These are phyloP conservation scores for Eucalyptus regnans DNA, from an alignment of 345 rosid genomes.

Conservation along the genomic window DNA sequence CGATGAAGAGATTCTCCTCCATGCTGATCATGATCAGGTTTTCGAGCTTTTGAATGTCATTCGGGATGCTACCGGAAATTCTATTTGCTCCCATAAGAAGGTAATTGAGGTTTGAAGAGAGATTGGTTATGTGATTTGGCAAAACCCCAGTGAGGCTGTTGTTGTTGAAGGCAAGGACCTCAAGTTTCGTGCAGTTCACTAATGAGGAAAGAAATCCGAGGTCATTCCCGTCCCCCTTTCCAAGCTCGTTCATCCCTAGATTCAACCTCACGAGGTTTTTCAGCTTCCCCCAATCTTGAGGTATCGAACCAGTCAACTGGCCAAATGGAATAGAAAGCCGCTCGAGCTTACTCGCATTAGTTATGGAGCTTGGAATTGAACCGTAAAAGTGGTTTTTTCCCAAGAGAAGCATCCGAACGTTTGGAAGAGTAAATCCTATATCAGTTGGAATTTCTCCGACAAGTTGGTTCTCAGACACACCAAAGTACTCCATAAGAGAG, in stretches of 20 bases:
- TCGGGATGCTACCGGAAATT: slow-evolving; percentile 9
- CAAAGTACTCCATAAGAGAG: slow-evolving; percentile 1
- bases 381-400: slow-evolving; percentile 5
- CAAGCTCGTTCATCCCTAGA: slow-evolving; percentile 4
- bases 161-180: slow-evolving; percentile 2
- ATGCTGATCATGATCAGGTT: background rate
- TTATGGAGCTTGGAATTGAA: slow-evolving; percentile 8
- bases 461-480: background rate
- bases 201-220: slow-evolving; percentile 7
- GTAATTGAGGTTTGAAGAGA: background rate
- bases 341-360: slow-evolving; percentile 3
- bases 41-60: background rate
- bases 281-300: slow-evolving; percentile 5
- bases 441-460: slow-evolving; percentile 1
- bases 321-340: background rate
- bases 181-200: slow-evolving; percentile 8
- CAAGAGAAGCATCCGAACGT: background rate
- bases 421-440: slow-evolving; percentile 9
- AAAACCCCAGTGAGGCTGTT: slow-evolving; percentile 4
- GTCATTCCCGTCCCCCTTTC: slow-evolving; percentile 1
- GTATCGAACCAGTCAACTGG: slow-evolving; percentile 9
- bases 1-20: slow-evolving; percentile 1
- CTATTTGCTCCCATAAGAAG: slow-evolving; percentile 5
- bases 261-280: background rate
- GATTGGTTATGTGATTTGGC: slow-evolving; percentile 2